Base-by-base conservation (phyloP, 192 early-diverging fungal species). In the Entomortierella lignicola region DNA sequence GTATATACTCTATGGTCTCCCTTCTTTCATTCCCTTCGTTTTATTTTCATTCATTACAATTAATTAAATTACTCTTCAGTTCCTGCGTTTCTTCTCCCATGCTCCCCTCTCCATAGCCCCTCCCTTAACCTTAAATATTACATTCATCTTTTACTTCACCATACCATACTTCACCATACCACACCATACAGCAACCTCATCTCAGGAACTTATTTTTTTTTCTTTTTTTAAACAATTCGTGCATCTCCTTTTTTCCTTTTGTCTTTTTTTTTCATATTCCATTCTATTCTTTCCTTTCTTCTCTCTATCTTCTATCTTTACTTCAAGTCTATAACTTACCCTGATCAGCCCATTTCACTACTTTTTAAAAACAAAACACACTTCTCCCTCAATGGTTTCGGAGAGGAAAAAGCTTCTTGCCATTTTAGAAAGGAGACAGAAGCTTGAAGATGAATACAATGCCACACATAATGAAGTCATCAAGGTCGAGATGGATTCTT, bases 361-460 rank as follows among this genome's bases (percentile, higher is more conserved):
- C n/a, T 47, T 23, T 23, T 10, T 29, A 39, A 18, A 60, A 41
- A 13, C 34, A 26, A 50, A 30, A 25, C 10, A 4, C 34, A 37
- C 34, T 37, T 37, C 34, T 37, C 10, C 10, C 34, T 37, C 27
- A 25, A 72, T 63, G 47, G 32, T 67, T 21, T 77, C 72, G 8
- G 72, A 77, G 37, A 60, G 72, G 51, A 77, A 77, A 57, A 67
- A 68, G 50, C 20, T 68, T 44, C 23, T 77, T 12, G 65, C 64
- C 7, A 52, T 68, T 8, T 54, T 77, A 1, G 42, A 61, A 3
- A 21, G 25, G 27, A 55, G 64, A 18, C 72, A 56, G 17, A n/a
- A 27, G 31, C 66, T 77, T 20, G 72, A 77, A 54, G 47, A 59
- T 1, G 58, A 60, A 23, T 39, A 63, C 41, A 41, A 23, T 2